These are phyloP conservation scores for Aspergillus sp. DNA, from an alignment of 2,329 filamentous ascomycete species.

Conservation along the genomic window DNA sequence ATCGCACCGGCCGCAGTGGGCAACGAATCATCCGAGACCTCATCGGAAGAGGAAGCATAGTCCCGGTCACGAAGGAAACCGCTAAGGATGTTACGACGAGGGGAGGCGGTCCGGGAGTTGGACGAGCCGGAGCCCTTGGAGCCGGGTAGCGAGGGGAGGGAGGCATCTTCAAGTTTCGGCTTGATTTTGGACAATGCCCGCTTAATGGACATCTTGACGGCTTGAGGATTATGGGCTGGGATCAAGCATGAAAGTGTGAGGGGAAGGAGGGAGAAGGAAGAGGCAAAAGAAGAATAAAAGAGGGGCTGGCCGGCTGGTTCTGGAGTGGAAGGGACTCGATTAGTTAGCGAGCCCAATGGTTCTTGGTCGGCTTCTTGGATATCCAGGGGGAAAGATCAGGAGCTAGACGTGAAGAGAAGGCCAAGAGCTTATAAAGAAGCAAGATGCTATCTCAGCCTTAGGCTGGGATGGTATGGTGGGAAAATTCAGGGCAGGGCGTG, in stretches of 20 bases:
- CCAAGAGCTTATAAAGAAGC: conserved; percentile 3
- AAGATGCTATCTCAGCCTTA: conserved; percentile 1
- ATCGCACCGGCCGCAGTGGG: conserved; percentile 25
- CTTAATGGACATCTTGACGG: conserved; percentile 49
- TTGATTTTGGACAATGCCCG: conserved; percentile 44
- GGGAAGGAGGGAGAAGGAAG: neutral
- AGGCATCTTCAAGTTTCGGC: conserved; percentile 26
- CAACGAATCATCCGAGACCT: conserved; percentile 40
- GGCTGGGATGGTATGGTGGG: neutral
- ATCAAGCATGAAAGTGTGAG: neutral
- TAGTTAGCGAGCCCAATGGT: neutral
- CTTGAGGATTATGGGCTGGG: neutral
- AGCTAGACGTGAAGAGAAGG: neutral
- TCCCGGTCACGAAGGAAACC: conserved; percentile 42
- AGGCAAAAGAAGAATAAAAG: neutral
- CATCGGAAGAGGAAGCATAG: conserved; percentile 45
- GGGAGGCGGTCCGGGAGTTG: conserved; percentile 25
- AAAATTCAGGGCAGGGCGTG: neutral
- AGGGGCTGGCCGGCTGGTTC: neutral
- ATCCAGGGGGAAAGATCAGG: neutral
- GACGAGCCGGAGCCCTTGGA: conserved; percentile 1
- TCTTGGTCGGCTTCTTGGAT: neutral
- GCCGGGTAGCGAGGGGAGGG: conserved; percentile 19
- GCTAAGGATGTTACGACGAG: conserved; percentile 42
- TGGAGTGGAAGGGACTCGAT: neutral